Base-by-base conservation (phyloP, 1,284 basidiomycete genomes). In the Cryptococcus depauperatus region DNA sequence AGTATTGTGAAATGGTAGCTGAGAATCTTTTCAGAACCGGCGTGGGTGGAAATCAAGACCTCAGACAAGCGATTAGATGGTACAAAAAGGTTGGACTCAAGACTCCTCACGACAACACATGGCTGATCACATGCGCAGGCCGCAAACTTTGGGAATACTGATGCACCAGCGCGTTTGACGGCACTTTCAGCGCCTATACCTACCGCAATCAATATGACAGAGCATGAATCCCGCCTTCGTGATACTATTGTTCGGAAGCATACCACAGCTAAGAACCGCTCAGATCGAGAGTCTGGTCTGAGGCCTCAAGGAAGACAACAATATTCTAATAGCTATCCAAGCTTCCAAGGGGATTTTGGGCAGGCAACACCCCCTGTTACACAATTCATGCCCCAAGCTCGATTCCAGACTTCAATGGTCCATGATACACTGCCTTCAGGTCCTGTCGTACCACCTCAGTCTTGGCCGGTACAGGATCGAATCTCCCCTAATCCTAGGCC, bases 151-250 rank as follows among this genome's bases (percentile, higher is more conserved):
- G 85, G 83, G 7, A 93, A 91, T 61, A 54, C 75, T 0, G 91
- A 96, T 58, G 91, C 91, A 0, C 61, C 67, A 2, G 80, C 83
- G n/a, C 80, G 90, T 2, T 73, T 95, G 14, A 62, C 72, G 0
- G 87, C 84, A 0, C 74, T 92, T 7, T 74, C 77, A 2, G 75
- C 77, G 33, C 75, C 81, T 0, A 71, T 74, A 0, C 77, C 81
- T 0, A 76, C 77, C 28, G 65, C 79, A 0, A 74, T 96, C 11
- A 84, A 84, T 1, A 75, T 89, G 19, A 74, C 79, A 37, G 83
- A 93, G 50, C 88, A 95, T 71, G 81, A 91, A 53, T 73, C 72
- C 1, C 78, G 88, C 48, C 82, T 89, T 11, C 82, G 90, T 59
- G 73, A 72, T 32, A 88, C 83, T 52, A 78, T 96, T 29, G 82